phyloP scores from a whole-genome alignment of 2,329 filamentous ascomycete genomes.

The Alternaria sp. region DNA sequence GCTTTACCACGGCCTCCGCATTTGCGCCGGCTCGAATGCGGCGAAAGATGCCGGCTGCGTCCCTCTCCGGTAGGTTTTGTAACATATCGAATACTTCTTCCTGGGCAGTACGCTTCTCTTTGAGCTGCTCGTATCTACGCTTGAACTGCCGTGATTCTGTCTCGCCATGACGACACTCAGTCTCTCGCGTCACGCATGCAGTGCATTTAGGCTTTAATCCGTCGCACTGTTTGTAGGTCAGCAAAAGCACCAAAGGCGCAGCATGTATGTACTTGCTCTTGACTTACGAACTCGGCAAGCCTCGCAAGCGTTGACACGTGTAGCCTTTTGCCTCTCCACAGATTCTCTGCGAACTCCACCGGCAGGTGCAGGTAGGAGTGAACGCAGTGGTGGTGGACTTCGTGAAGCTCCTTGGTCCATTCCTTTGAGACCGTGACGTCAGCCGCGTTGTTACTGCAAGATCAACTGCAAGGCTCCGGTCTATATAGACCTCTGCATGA shows the following conservation, averaged over 20 bases:
- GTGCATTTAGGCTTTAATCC: conserved; percentile 11
- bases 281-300: conserved; percentile 17
- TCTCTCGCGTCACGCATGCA: conserved; percentile 8
- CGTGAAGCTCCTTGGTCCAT: neutral
- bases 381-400: conserved; percentile 4
- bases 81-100: conserved; percentile 20
- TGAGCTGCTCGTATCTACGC: conserved; percentile 10
- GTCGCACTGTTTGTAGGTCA: conserved; percentile 13
- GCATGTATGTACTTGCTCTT: conserved; percentile 6
- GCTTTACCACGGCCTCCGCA: conserved; percentile 12
- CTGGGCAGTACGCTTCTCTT: conserved; percentile 8
- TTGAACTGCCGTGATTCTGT: conserved; percentile 7
- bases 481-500: neutral
- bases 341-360: conserved; percentile 1
- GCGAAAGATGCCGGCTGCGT: conserved; percentile 17
- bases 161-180: conserved; percentile 12
- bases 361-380: conserved; percentile 7
- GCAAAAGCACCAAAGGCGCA: neutral
- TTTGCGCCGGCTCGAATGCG: conserved; percentile 22
- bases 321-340: neutral
- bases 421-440: neutral
- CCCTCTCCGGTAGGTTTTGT: conserved; percentile 13
- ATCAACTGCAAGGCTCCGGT: neutral
- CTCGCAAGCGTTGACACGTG: conserved; percentile 9
- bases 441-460: neutral